Evolutionary conservation across 345 rosid genomes (phyloP).

Genomic region (Hibiscus tridactylites): DNA sequence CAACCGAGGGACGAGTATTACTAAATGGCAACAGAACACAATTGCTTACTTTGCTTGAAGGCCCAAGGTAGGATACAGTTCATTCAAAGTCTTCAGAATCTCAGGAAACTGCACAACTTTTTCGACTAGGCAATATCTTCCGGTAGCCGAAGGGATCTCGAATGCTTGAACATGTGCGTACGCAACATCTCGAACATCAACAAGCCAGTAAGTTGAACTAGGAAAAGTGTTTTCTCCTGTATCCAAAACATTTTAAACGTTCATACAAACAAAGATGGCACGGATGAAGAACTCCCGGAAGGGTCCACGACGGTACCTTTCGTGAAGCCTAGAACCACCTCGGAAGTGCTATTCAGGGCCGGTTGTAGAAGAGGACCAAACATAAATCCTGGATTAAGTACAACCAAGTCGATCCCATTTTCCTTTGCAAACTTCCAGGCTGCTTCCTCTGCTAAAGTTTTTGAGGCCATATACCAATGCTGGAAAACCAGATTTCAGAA

Average conservation of each 20-base stretch:
- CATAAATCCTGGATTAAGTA: constrained; percentile 29
- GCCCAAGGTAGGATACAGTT: constrained; percentile 19
- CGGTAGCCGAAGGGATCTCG: constrained; percentile 35
- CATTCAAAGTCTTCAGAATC: constrained; percentile 8
- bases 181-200: constrained; percentile 47
- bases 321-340: constrained; percentile 13
- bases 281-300: background rate
- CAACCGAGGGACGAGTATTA: background rate
- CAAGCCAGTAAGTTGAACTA: constrained; percentile 19
- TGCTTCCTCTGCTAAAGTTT: constrained; percentile 28
- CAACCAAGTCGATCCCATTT: constrained; percentile 21
- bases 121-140: constrained; percentile 32
- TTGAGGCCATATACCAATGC: constrained; percentile 22
- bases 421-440: constrained; percentile 28
- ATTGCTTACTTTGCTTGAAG: constrained; percentile 20
- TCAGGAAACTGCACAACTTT: constrained; percentile 8
- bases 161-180: constrained; percentile 46
- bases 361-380: constrained; percentile 37
- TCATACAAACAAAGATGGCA: background rate
- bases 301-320: constrained; percentile 17
- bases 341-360: constrained; percentile 17
- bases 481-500: background rate
- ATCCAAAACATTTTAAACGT: background rate
- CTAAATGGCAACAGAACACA: background rate
- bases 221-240: constrained; percentile 15